Conservation (phyloP, 2,329 filamentous ascomycete species). For the Aspergillus ibericus region DNA sequence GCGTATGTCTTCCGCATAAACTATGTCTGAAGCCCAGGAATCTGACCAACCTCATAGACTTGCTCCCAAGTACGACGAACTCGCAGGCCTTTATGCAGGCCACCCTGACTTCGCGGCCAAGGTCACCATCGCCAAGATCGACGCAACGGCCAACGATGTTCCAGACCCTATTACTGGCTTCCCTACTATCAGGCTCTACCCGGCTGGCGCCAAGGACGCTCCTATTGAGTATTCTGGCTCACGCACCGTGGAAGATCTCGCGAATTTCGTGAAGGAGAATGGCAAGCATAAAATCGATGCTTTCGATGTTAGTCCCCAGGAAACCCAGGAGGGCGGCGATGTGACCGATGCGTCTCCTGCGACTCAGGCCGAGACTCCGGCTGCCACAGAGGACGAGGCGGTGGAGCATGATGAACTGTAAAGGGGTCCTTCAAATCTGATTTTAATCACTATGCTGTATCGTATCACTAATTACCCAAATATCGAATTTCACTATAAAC, state of each 20-base stretch:
- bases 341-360: slow-evolving; percentile 27
- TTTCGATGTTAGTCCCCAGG: slow-evolving; percentile 55
- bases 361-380: slow-evolving; percentile 21
- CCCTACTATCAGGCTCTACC: slow-evolving; percentile 98
- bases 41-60: slow-evolving; percentile 42
- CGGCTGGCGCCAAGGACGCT: slow-evolving; percentile 80
- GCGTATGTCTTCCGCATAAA: slow-evolving; percentile 44
- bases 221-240: slow-evolving; percentile 85
- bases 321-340: slow-evolving; percentile 51
- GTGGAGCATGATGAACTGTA: slow-evolving; percentile 43
- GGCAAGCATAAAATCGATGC: slow-evolving; percentile 83
- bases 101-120: slow-evolving; percentile 53
- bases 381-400: slow-evolving; percentile 27
- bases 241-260: slow-evolving; percentile 87
- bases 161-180: slow-evolving; percentile 96
- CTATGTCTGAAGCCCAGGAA: not conserved
- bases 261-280: slow-evolving; percentile 90
- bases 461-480: not conserved
- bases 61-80: slow-evolving; percentile 67
- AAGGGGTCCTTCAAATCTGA: slow-evolving; percentile 14
- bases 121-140: slow-evolving; percentile 81
- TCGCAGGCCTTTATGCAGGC: slow-evolving; percentile 57
- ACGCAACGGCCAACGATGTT: slow-evolving; percentile 93
- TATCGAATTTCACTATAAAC: not conserved
- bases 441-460: slow-evolving; percentile 9